These are phyloP conservation scores for Exophiala phaeomuriformis DNA, from an alignment of 2,329 filamentous ascomycete genomes.

Conservation along the genomic window DNA sequence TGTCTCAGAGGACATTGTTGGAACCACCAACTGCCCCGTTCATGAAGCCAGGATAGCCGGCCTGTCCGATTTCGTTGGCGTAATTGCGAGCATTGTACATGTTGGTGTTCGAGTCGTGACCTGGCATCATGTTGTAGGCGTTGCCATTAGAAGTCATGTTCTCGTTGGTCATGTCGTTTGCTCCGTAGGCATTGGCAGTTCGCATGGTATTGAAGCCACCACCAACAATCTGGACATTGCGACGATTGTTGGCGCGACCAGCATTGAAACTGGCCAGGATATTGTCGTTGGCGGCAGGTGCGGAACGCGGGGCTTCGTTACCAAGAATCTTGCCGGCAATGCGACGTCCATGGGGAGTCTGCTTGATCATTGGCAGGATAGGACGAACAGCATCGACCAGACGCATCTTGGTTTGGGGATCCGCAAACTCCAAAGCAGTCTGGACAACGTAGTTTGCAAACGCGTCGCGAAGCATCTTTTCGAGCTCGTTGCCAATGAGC, in stretches of 20 bases:
- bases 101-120: conserved; percentile 10
- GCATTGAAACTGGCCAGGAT: conserved; percentile 32
- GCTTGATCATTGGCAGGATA: conserved; percentile 73
- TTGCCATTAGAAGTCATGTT: conserved; percentile 14
- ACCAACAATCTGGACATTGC: conserved; percentile 28
- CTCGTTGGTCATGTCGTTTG: conserved; percentile 10
- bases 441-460: conserved; percentile 98
- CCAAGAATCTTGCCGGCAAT: conserved; percentile 79
- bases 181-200: conserved; percentile 8
- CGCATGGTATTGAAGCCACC: conserved; percentile 25
- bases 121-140: conserved; percentile 11
- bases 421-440: conserved; percentile 82
- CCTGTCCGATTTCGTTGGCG: conserved; percentile 14
- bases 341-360: conserved; percentile 88
- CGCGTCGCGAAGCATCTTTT: conserved; percentile 80
- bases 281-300: conserved; percentile 35
- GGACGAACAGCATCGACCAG: conserved; percentile 81
- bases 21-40: conserved; percentile 13
- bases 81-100: conserved; percentile 22
- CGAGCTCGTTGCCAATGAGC: conserved; percentile 64
- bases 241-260: conserved; percentile 23
- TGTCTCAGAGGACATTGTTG: conserved; percentile 19
- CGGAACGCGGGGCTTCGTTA: conserved; percentile 41
- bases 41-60: conserved; percentile 17
- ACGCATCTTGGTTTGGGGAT: conserved; percentile 61